Percentiles rank a stretch among this genome's conserved stretches.
phyloP scores from a whole-genome alignment of 352 stramenopile species.

The Phytophthora sojae region DNA sequence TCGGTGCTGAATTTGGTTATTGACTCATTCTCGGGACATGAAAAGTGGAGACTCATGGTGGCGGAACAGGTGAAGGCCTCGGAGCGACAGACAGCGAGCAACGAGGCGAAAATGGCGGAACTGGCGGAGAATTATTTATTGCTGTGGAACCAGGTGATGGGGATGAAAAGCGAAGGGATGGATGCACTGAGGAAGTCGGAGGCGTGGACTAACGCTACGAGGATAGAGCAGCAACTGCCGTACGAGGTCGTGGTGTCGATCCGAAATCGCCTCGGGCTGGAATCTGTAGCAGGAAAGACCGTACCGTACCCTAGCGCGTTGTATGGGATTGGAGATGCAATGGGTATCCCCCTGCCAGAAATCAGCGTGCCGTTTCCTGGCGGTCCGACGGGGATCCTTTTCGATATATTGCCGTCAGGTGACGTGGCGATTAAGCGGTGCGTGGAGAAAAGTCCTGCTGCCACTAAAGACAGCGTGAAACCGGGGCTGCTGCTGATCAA shows the following conservation, averaged over 20 bases:
- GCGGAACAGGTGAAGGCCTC: constrained; percentile 73
- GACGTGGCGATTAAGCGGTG: constrained; percentile 56
- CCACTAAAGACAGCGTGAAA: constrained; percentile 71
- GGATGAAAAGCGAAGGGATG: constrained; percentile 68
- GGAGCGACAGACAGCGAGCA: constrained; percentile 56
- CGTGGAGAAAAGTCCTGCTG: constrained; percentile 60
- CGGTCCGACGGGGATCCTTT: constrained; percentile 69
- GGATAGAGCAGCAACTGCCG: constrained; percentile 76
- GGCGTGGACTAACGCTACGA: constrained; percentile 55
- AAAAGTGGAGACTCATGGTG: constrained; percentile 78
- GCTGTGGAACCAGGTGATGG: constrained; percentile 72
- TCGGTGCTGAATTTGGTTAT: constrained; percentile 80
- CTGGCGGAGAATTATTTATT: constrained; percentile 76
- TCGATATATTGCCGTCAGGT: constrained; percentile 54
- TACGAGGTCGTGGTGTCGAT: constrained; percentile 81
- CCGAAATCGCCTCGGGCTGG: constrained; percentile 73
- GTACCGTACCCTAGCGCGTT: constrained; percentile 61
- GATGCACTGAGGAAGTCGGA: constrained; percentile 73
- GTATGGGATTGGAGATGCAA: constrained; percentile 74
- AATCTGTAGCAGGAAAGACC: constrained; percentile 46
- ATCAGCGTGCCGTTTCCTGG: constrained; percentile 78
- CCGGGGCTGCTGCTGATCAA: constrained; percentile 79
- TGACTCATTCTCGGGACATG: constrained; percentile 74
- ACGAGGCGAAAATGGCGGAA: constrained; percentile 49
- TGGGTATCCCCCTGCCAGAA: constrained; percentile 83